Percentiles rank a stretch among this genome's conserved stretches.
Conservation (phyloP, 2,329 filamentous ascomycete species). For the Calonectria honghensis region DNA sequence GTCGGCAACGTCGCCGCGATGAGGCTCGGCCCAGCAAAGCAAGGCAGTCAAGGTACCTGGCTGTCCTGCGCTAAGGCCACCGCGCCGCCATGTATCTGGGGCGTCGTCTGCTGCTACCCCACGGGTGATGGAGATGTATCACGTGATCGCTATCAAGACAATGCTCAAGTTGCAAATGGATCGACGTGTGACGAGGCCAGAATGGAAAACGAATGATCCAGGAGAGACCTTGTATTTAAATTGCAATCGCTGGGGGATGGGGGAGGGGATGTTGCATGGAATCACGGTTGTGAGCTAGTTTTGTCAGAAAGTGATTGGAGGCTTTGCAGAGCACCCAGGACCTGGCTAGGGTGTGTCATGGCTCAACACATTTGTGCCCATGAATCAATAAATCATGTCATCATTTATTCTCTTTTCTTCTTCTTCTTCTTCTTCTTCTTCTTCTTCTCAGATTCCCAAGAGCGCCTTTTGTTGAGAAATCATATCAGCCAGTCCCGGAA, state of each 20-base stretch:
- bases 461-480: not conserved
- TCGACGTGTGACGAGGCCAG: not conserved
- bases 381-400: not conserved
- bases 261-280: not conserved
- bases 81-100: constrained; percentile 3
- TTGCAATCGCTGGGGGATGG: not conserved
- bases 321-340: not conserved
- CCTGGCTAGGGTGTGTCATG: not conserved
- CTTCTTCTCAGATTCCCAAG: not conserved
- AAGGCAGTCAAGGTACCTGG: not conserved
- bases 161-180: not conserved
- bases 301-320: not conserved
- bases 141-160: not conserved
- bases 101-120: not conserved
- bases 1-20: constrained; percentile 14
- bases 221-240: not conserved
- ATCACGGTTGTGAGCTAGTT: not conserved
- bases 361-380: not conserved
- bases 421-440: not conserved
- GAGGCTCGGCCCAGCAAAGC: not conserved
- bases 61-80: constrained; percentile 7
- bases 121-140: not conserved
- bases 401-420: not conserved
- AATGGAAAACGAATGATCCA: not conserved
- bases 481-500: not conserved